Percentiles rank a stretch among this genome's conserved stretches.
phyloP scores from a whole-genome alignment of 2,329 filamentous ascomycete species.

The Cladosporium halotolerans region DNA sequence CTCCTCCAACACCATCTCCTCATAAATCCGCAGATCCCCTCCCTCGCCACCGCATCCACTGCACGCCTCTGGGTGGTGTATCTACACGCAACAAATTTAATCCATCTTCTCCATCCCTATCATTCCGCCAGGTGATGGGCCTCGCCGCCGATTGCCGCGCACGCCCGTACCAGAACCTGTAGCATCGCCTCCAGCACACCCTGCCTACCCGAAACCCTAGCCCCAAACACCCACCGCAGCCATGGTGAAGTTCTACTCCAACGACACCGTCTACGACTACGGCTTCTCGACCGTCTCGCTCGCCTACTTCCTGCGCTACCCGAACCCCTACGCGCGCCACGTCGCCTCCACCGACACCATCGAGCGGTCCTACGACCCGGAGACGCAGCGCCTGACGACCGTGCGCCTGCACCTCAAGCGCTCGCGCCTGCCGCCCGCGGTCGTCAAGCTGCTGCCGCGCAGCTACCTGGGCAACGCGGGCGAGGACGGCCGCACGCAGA shows the following conservation, averaged over 20 bases:
- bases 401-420: conserved; percentile 77
- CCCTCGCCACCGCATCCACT: too few relatives aligned
- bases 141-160: neutral
- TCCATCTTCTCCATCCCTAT: neutral
- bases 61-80: too few relatives aligned
- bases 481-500: conserved; percentile 57
- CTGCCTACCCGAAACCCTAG: neutral
- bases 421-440: conserved; percentile 66
- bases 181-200: neutral
- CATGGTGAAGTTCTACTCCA: conserved; percentile 50
- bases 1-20: neutral
- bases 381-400: conserved; percentile 69
- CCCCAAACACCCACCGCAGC: neutral
- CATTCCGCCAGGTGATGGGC: conserved; percentile 1
- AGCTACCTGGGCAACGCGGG: conserved; percentile 55
- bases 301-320: conserved; percentile 85
- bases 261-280: conserved; percentile 67
- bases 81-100: too few relatives aligned
- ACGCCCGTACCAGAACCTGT: neutral
- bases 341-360: conserved; percentile 81
- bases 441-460: conserved; percentile 68
- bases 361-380: conserved; percentile 63
- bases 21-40: neutral
- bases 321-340: conserved; percentile 76
- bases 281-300: conserved; percentile 79